Evolutionary conservation across 2,329 filamentous ascomycete species (phyloP).

Genomic region (Aureobasidium melanogenum): DNA sequence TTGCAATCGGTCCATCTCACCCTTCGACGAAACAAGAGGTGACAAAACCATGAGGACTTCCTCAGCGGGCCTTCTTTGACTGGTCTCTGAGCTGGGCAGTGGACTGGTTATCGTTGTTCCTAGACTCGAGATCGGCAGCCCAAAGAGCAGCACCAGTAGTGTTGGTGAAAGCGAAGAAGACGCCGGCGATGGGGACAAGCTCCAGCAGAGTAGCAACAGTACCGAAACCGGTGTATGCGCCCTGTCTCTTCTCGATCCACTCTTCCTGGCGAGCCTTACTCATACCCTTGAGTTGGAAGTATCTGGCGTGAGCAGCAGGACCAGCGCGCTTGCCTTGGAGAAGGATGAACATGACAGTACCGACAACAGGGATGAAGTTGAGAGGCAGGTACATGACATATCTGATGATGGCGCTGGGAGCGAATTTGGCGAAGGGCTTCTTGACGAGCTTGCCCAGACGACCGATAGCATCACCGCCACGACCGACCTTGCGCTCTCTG

Average conservation of each 20-base stretch:
- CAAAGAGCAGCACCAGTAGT: slow-evolving; percentile 88
- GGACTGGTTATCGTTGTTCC: slow-evolving; percentile 16
- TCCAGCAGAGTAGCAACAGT: slow-evolving; percentile 76
- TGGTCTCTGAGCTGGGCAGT: slow-evolving; percentile 26
- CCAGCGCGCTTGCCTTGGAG: slow-evolving; percentile 53
- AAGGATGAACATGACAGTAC: slow-evolving; percentile 70
- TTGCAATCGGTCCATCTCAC: not conserved
- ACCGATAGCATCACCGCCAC: slow-evolving; percentile 42
- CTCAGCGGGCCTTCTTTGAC: slow-evolving; percentile 16
- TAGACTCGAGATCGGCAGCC: slow-evolving; percentile 55
- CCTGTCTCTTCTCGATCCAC: slow-evolving; percentile 62
- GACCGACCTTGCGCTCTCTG: slow-evolving; percentile 64
- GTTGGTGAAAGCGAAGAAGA: slow-evolving; percentile 85
- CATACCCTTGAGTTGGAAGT: slow-evolving; percentile 90
- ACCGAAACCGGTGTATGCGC: slow-evolving; percentile 66
- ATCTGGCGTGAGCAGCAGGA: slow-evolving; percentile 52
- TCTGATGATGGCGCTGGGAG: slow-evolving; percentile 55
- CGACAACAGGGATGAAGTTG: slow-evolving; percentile 86
- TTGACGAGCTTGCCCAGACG: slow-evolving; percentile 49
- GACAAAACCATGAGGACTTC: not conserved
- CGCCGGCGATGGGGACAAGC: slow-evolving; percentile 72
- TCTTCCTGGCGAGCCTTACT: slow-evolving; percentile 52
- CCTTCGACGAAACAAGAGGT: not conserved
- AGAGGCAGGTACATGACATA: slow-evolving; percentile 82
- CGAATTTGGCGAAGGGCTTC: slow-evolving; percentile 46